Evolutionary conservation across 257 asterid species (phyloP).

Genomic region (Solanum peruvianum): DNA sequence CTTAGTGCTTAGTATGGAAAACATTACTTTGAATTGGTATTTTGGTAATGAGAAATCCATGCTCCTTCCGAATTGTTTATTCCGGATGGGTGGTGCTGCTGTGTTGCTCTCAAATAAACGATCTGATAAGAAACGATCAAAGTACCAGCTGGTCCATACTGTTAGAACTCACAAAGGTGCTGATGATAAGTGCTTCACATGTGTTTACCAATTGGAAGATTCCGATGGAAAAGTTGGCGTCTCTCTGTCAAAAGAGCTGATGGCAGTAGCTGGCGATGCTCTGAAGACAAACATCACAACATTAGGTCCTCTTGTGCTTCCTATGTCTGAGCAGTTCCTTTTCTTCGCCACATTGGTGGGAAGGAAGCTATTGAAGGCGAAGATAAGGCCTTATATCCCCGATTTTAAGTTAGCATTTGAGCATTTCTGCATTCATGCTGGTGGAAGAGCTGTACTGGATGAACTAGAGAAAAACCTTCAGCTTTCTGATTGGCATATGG

Average conservation of each 20-base stretch:
- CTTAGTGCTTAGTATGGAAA: slow-evolving; percentile 72
- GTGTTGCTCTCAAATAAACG: slow-evolving; percentile 59
- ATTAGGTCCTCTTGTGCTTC: slow-evolving; percentile 70
- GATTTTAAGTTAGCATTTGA: slow-evolving; percentile 78
- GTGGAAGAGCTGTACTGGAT: slow-evolving; percentile 76
- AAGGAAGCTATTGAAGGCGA: slow-evolving; percentile 49
- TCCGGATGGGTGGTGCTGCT: slow-evolving; percentile 41
- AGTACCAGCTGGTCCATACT: slow-evolving; percentile 56
- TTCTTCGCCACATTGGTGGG: slow-evolving; percentile 57
- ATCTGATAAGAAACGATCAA: slow-evolving; percentile 44
- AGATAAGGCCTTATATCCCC: slow-evolving; percentile 65
- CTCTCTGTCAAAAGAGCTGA: slow-evolving; percentile 51
- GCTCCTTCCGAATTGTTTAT: slow-evolving; percentile 34
- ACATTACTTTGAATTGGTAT: slow-evolving; percentile 73
- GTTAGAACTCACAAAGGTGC: slow-evolving; percentile 74
- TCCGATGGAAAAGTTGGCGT: slow-evolving; percentile 47
- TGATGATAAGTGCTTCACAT: slow-evolving; percentile 55
- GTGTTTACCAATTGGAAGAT: slow-evolving; percentile 70
- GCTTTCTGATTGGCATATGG: slow-evolving; percentile 73
- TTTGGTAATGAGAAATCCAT: slow-evolving; percentile 55
- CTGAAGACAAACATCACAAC: slow-evolving; percentile 64
- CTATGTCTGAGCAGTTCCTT: slow-evolving; percentile 67
- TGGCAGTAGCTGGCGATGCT: slow-evolving; percentile 81
- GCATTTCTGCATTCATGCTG: slow-evolving; percentile 85
- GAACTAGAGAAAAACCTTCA: slow-evolving; percentile 67